phyloP scores from a whole-genome alignment of 768 basidiomycete species.

The Tephrocybe rancida region DNA sequence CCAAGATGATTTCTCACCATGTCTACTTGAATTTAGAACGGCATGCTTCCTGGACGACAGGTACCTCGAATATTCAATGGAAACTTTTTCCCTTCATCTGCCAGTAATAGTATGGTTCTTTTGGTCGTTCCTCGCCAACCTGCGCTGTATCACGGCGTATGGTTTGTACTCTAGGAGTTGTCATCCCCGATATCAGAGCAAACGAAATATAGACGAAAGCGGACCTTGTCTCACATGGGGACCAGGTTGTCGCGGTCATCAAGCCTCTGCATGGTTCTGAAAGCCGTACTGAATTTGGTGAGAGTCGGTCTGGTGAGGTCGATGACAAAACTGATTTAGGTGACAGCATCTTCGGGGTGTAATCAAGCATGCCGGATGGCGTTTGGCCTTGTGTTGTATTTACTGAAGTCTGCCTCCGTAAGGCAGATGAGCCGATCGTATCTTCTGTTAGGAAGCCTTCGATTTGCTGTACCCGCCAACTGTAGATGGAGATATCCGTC shows the following conservation, averaged over 20 bases:
- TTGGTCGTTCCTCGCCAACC: conserved; percentile 8
- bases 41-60: conserved; percentile 12
- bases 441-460: neutral
- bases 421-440: neutral
- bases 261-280: too few species aligned
- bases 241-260: neutral
- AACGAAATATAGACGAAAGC: neutral
- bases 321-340: neutral
- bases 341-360: neutral
- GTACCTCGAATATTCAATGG: conserved; percentile 7
- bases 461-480: neutral
- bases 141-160: neutral
- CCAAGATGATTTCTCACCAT: conserved; percentile 9
- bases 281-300: too few species aligned
- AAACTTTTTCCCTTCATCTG: conserved; percentile 11
- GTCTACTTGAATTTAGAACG: conserved; percentile 5
- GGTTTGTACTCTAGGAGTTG: neutral
- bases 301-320: too few species aligned
- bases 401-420: neutral
- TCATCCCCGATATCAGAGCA: neutral
- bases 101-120: conserved; percentile 1
- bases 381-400: neutral
- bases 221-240: neutral
- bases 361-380: neutral
- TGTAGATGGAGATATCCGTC: conserved; percentile 1